These are phyloP conservation scores for Pterula multifida DNA, from an alignment of 1,284 basidiomycete genomes.

Conservation along the genomic window DNA sequence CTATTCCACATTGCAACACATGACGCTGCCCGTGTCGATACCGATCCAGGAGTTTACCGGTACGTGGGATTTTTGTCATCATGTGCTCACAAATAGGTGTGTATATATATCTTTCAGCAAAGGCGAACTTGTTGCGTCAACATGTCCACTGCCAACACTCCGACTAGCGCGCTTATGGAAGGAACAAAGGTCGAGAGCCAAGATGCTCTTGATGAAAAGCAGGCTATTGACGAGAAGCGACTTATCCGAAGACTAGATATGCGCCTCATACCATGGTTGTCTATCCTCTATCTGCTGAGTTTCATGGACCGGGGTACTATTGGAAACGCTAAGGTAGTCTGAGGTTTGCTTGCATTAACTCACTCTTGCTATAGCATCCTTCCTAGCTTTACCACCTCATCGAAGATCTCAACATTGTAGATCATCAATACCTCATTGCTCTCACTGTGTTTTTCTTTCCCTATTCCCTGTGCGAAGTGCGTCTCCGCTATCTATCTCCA, in stretches of 20 bases:
- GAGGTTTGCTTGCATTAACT: no score
- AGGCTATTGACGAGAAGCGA: slow-evolving; percentile 29
- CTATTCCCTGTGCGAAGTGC: neutral
- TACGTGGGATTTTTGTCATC: neutral
- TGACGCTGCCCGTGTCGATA: neutral
- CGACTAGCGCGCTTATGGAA: neutral
- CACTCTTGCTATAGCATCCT: no score
- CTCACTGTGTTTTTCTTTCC: slow-evolving; percentile 46
- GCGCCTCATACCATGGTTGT: slow-evolving; percentile 42
- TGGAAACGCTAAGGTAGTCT: slow-evolving; percentile 47
- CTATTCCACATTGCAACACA: neutral
- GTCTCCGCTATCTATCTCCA: no score
- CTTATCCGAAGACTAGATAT: slow-evolving; percentile 40
- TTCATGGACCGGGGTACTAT: slow-evolving; percentile 54
- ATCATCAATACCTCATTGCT: slow-evolving; percentile 53
- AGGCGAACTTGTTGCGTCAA: neutral
- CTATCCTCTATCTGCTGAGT: slow-evolving; percentile 50
- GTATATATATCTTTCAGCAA: neutral
- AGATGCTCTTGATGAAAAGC: slow-evolving; percentile 23
- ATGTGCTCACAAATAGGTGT: neutral
- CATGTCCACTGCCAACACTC: neutral
- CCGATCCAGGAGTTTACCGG: neutral
- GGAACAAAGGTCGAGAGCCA: neutral
- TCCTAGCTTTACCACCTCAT: slow-evolving; percentile 34
- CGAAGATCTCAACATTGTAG: slow-evolving; percentile 39